phyloP scores from a whole-genome alignment of 1,139 yeast species.

The Taiozyma sp. region DNA sequence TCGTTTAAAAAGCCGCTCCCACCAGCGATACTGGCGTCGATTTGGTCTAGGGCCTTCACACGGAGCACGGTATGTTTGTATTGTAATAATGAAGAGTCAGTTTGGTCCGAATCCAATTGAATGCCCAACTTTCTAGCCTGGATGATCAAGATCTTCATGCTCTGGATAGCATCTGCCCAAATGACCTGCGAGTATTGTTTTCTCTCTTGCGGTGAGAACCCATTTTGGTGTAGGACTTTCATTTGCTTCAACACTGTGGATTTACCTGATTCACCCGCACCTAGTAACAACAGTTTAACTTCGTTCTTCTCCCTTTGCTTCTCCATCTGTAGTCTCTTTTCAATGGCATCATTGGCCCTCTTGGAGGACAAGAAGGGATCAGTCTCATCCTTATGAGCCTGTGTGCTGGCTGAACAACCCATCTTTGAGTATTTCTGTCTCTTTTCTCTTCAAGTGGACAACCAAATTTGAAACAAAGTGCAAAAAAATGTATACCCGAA shows the following conservation, averaged over 20 bases:
- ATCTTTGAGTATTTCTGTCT: constrained; percentile 3
- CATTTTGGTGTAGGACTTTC: constrained; percentile 79
- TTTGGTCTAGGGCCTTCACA: constrained; percentile 54
- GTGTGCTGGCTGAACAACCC: constrained; percentile 53
- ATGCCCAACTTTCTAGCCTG: constrained; percentile 64
- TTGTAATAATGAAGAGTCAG: constrained; percentile 37
- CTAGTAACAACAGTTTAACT: constrained; percentile 66
- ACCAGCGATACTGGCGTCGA: constrained; percentile 66
- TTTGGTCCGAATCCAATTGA: constrained; percentile 53
- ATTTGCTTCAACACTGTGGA: constrained; percentile 94
- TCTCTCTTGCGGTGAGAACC: constrained; percentile 77
- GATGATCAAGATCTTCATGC: constrained; percentile 76
- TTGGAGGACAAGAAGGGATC: constrained; percentile 48
- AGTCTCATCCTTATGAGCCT: constrained; percentile 36
- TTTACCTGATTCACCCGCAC: constrained; percentile 97
- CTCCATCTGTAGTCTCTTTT: constrained; percentile 52
- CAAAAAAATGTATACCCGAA: neutral
- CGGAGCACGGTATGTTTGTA: constrained; percentile 46
- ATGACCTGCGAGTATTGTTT: constrained; percentile 82
- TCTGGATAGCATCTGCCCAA: constrained; percentile 89
- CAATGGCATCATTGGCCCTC: constrained; percentile 60
- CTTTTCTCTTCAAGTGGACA: neutral
- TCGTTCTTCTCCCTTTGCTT: constrained; percentile 47
- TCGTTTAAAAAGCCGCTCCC: constrained; percentile 59
- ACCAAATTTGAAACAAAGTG: neutral